These are phyloP conservation scores for Theileria orientalis DNA, from an alignment of 169 alveolate species.

Conservation along the genomic window DNA sequence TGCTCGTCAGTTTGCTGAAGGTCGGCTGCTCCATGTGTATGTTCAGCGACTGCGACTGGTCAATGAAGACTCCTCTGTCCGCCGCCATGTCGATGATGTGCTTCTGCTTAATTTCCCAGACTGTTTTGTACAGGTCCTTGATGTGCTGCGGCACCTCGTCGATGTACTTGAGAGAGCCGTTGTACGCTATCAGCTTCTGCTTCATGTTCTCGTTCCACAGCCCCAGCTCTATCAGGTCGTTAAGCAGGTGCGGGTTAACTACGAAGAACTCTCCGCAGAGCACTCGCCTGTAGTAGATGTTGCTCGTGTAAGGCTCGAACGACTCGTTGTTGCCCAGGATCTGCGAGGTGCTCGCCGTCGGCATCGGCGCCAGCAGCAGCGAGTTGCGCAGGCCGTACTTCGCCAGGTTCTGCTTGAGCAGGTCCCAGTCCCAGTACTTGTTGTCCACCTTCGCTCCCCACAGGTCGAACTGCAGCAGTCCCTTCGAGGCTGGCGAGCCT, in stretches of 20 bases:
- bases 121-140: constrained; percentile 92
- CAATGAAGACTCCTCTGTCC: constrained; percentile 92
- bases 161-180: constrained; percentile 93
- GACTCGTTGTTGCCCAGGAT: constrained; percentile 96
- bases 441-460: constrained; percentile 89
- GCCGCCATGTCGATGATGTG: constrained; percentile 95
- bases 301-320: constrained; percentile 98
- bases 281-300: constrained; percentile 96
- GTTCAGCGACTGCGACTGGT: constrained; percentile 93
- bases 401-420: constrained; percentile 83
- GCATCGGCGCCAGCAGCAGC: constrained; percentile 98
- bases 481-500: constrained; percentile 96
- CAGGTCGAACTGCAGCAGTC: constrained; percentile 95
- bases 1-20: constrained; percentile 92
- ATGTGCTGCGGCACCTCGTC: constrained; percentile 89
- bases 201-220: constrained; percentile 92
- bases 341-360: constrained; percentile 98
- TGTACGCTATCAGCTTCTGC: constrained; percentile 91
- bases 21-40: constrained; percentile 94
- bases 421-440: constrained; percentile 93
- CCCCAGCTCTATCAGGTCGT: constrained; percentile 91
- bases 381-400: constrained; percentile 95
- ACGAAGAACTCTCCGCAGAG: constrained; percentile 97
- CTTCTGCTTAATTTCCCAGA: constrained; percentile 98
- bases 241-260: constrained; percentile 95